These are phyloP conservation scores for Rubus idaeus DNA, from an alignment of 306 rosid species.

Conservation along the genomic window DNA sequence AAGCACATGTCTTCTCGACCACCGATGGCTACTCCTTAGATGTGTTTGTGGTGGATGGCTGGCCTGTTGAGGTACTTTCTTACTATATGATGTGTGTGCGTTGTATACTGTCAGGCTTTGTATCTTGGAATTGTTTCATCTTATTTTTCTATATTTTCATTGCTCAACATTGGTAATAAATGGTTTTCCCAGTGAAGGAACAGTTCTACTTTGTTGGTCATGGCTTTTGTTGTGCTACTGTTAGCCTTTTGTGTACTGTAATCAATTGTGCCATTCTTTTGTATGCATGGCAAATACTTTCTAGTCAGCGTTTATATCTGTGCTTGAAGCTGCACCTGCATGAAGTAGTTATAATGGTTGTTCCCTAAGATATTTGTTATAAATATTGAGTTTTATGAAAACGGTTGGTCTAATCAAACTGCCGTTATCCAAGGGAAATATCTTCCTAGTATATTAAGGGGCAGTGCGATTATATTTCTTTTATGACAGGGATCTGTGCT, in stretches of 20 bases:
- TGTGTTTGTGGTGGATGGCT: conserved; percentile 70
- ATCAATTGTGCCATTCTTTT: not conserved
- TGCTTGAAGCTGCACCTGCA: not conserved
- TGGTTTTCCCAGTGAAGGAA: not conserved
- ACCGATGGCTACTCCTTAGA: conserved; percentile 57
- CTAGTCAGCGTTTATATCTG: not conserved
- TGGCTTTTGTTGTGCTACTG: not conserved
- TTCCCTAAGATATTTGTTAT: not conserved
- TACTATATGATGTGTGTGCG: conserved; percentile 1
- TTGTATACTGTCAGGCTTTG: conserved; percentile 8
- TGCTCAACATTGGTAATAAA: not conserved
- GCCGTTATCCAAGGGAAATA: conserved; percentile 31
- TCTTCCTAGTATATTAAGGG: conserved; percentile 51
- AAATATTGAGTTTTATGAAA: not conserved
- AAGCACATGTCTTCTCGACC: conserved; percentile 69
- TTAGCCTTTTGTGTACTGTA: not conserved
- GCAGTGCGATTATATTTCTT: conserved; percentile 52
- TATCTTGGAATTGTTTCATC: conserved; percentile 8
- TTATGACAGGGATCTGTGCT: conserved; percentile 67
- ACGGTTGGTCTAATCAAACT: not conserved
- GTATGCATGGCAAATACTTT: not conserved
- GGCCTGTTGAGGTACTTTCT: conserved; percentile 55
- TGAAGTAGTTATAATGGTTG: not conserved
- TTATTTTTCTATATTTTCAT: not conserved
- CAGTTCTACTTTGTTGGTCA: not conserved